Percentiles rank a stretch among this genome's conserved stretches.
Conservation (phyloP, 1,284 basidiomycete species). For the Lignosus rhinocerotis region DNA sequence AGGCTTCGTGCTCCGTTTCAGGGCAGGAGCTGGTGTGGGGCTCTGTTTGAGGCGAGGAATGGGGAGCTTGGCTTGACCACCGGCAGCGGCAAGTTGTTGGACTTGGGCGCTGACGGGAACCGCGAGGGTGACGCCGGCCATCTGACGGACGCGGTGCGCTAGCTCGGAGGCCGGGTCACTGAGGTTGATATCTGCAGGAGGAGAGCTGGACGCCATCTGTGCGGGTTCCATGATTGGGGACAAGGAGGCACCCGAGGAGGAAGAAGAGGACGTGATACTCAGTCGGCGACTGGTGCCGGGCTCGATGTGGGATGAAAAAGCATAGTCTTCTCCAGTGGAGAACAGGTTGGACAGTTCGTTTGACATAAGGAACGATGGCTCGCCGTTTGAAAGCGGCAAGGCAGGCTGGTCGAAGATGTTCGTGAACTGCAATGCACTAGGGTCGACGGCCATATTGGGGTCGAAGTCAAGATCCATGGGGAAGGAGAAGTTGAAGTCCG, state of each 20-base stretch:
- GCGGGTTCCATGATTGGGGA: slow-evolving; percentile 45
- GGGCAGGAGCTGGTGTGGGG: slow-evolving; percentile 18
- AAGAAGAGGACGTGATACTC: slow-evolving; percentile 47
- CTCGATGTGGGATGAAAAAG: slow-evolving; percentile 21
- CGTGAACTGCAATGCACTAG: slow-evolving; percentile 60
- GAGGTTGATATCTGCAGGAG: slow-evolving; percentile 27
- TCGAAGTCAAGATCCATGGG: slow-evolving; percentile 57
- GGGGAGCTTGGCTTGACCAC: slow-evolving; percentile 35
- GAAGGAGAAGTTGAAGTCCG: slow-evolving; percentile 48
- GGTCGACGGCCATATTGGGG: slow-evolving; percentile 55
- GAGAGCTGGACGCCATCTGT: slow-evolving; percentile 25
- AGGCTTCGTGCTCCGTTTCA: slow-evolving; percentile 30
- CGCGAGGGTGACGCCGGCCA: slow-evolving; percentile 62
- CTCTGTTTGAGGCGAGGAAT: slow-evolving; percentile 37
- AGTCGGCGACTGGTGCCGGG: slow-evolving; percentile 38
- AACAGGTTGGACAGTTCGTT: slow-evolving; percentile 20
- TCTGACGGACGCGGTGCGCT: slow-evolving; percentile 57
- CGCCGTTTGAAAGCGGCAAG: slow-evolving; percentile 14
- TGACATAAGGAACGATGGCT: slow-evolving; percentile 19
- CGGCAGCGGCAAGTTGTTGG: slow-evolving; percentile 34
- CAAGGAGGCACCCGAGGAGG: slow-evolving; percentile 51
- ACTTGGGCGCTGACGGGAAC: slow-evolving; percentile 46
- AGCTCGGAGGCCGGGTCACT: slow-evolving; percentile 51
- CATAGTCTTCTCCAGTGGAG: slow-evolving; percentile 21
- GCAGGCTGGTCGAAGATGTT: slow-evolving; percentile 31